Evolutionary conservation across 148 eudicot genomes (phyloP).

Genomic region (Heliosperma pusillum): DNA sequence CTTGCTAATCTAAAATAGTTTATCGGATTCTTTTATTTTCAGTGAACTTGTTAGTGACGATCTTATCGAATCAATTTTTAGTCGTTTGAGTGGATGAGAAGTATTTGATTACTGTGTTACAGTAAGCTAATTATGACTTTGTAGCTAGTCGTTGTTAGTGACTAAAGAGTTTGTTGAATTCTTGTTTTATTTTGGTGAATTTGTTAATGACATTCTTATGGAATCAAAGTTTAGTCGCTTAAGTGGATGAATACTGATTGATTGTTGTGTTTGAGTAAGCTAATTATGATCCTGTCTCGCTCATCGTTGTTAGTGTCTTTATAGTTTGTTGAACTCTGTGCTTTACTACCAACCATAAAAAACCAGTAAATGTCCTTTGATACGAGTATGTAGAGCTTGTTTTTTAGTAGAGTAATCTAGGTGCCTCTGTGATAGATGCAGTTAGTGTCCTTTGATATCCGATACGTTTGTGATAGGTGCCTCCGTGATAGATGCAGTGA

Average conservation of each 20-base stretch:
- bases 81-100: neutral
- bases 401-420: too few species aligned
- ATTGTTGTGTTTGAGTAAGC: too few species aligned
- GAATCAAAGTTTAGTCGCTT: neutral
- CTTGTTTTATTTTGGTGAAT: neutral
- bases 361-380: too few species aligned
- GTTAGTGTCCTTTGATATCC: too few species aligned
- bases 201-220: neutral
- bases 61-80: neutral
- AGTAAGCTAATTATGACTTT: neutral
- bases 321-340: too few species aligned
- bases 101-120: neutral
- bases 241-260: too few species aligned
- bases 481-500: too few species aligned
- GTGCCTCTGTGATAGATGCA: too few species aligned
- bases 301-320: neutral
- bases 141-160: neutral
- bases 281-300: neutral
- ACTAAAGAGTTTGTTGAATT: neutral
- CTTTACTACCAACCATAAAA: too few species aligned
- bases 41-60: neutral
- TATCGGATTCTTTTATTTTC: neutral
- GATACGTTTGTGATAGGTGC: too few species aligned
- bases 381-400: too few species aligned
- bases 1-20: neutral